Evolutionary conservation across 345 rosid species (phyloP).

Genomic region (Melastoma malabathricum): DNA sequence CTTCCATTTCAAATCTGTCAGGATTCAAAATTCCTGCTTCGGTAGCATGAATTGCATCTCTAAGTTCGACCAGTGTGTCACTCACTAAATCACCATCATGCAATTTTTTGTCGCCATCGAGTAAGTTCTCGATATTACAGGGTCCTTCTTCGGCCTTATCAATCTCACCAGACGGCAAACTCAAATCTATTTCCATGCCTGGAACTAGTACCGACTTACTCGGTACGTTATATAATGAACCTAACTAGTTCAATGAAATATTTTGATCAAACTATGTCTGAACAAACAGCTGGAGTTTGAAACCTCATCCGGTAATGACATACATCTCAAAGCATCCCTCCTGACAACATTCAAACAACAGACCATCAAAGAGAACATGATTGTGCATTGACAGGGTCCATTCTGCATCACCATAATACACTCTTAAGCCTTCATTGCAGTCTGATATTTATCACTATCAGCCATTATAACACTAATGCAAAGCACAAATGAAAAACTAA

Average conservation of each 20-base stretch:
- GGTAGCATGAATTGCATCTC: constrained; percentile 14
- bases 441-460: no score
- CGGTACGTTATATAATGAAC: not conserved
- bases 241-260: constrained; percentile 4
- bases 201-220: not conserved
- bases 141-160: constrained; percentile 33
- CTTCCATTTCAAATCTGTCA: constrained; percentile 12
- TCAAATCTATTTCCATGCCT: constrained; percentile 48
- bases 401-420: no score
- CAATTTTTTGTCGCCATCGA: constrained; percentile 24
- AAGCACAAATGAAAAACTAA: no score
- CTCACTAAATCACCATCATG: constrained; percentile 24
- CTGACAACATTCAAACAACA: no score
- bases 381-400: no score
- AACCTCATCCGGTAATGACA: no score
- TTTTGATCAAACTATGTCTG: not conserved
- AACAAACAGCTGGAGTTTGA: no score
- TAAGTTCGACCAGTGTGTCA: constrained; percentile 17
- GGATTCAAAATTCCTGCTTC: constrained; percentile 23
- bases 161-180: constrained; percentile 49
- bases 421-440: no score
- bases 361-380: no score
- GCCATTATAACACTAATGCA: no score
- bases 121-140: constrained; percentile 25
- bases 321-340: no score